Evolutionary conservation across 2,329 filamentous ascomycete species (phyloP).

Genomic region (Zymoseptoria passerinii): DNA sequence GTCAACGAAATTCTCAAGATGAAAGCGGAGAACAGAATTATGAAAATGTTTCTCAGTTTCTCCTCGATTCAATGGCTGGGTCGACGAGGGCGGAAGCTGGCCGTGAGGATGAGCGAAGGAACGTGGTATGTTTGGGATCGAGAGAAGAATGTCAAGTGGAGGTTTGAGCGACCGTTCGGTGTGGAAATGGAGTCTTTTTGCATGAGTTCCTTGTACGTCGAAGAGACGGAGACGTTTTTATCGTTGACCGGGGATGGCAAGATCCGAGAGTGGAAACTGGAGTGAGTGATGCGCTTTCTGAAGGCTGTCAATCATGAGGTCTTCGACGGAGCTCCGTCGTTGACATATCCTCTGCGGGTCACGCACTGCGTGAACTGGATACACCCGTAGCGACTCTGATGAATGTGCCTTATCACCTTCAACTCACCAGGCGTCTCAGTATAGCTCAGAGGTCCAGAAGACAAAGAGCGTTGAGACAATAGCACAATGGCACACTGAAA

Average conservation of each 20-base stretch:
- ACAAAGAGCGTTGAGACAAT: no score
- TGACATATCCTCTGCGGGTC: neutral
- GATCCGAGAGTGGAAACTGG: conserved; percentile 9
- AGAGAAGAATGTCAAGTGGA: conserved; percentile 8
- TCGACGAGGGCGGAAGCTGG: conserved; percentile 2
- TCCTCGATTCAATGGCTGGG: conserved; percentile 3
- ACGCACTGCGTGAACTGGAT: neutral
- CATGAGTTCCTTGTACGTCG: neutral
- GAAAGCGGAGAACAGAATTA: neutral
- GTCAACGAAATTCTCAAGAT: conserved; percentile 1
- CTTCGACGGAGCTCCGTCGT: neutral
- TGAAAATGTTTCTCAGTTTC: neutral
- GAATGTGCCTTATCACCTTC: no score
- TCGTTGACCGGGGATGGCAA: conserved; percentile 5
- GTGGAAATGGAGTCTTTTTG: neutral
- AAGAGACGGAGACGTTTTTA: conserved; percentile 2
- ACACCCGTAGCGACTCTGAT: no score
- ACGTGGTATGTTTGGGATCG: conserved; percentile 7
- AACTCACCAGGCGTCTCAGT: no score
- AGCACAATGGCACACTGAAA: no score
- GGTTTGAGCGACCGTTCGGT: conserved; percentile 5
- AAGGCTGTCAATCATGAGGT: neutral
- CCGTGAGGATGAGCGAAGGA: conserved; percentile 2
- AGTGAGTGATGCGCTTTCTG: neutral
- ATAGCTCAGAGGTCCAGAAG: no score